Percentiles rank a stretch among this genome's conserved stretches.
These are phyloP conservation scores for Pisolithus orientalis DNA, from an alignment of 768 basidiomycete species.

Conservation along the genomic window DNA sequence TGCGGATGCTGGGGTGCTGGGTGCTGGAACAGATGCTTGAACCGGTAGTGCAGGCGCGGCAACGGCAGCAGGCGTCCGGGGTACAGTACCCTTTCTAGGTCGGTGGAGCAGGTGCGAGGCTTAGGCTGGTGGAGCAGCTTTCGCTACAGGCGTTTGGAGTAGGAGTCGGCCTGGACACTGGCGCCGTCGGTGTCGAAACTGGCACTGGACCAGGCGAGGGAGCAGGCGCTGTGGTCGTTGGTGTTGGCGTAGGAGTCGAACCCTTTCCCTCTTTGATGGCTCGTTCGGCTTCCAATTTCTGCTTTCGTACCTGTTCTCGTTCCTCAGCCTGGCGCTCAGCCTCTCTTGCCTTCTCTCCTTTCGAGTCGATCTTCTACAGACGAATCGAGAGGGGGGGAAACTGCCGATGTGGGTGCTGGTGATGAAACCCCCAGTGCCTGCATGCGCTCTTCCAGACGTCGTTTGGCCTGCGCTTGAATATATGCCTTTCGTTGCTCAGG, in stretches of 20 bases:
- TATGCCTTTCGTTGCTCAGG: constrained; percentile 76
- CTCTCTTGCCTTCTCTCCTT: constrained; percentile 67
- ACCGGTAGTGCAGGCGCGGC: constrained; percentile 24
- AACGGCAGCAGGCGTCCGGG: constrained; percentile 15
- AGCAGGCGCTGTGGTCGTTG: constrained; percentile 33
- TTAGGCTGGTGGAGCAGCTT: constrained; percentile 30
- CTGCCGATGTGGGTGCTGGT: constrained; percentile 25
- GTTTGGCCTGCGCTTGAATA: constrained; percentile 72
- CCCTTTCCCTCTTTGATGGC: constrained; percentile 46
- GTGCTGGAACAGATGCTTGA: constrained; percentile 51
- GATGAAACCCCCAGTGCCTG: constrained; percentile 72
- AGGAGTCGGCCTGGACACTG: constrained; percentile 12
- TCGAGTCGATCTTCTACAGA: constrained; percentile 80
- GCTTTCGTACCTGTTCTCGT: constrained; percentile 63
- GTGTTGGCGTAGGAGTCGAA: constrained; percentile 33
- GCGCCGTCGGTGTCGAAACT: constrained; percentile 21
- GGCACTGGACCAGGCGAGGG: constrained; percentile 31
- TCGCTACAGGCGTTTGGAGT: constrained; percentile 33
- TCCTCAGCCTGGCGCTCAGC: constrained; percentile 82
- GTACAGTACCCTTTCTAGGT: constrained; percentile 9
- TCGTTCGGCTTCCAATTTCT: constrained; percentile 72
- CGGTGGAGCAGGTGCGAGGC: constrained; percentile 34
- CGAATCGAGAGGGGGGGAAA: constrained; percentile 59
- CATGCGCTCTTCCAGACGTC: constrained; percentile 82
- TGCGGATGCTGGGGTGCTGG: constrained; percentile 19